phyloP scores from a whole-genome alignment of 257 asterid species.

The Lantana camara region DNA sequence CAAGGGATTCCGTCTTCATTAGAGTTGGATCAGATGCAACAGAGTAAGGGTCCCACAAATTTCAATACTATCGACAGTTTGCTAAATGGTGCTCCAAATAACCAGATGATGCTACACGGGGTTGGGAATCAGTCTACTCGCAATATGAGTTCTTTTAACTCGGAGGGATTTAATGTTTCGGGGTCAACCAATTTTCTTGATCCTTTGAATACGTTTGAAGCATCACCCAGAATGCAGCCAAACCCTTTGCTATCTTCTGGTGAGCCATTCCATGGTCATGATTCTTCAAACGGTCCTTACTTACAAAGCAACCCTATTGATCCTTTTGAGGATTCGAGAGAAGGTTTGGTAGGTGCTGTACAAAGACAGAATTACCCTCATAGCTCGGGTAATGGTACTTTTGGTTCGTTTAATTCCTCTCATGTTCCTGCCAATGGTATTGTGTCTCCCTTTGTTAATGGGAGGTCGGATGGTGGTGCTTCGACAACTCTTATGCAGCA shows the following conservation, averaged over 20 bases:
- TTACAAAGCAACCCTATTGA: conserved; percentile 42
- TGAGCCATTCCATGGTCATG: conserved; percentile 51
- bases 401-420: conserved; percentile 39
- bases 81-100: conserved; percentile 40
- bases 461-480: conserved; percentile 46
- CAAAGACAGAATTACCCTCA: conserved; percentile 40
- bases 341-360: conserved; percentile 31
- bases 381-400: conserved; percentile 29
- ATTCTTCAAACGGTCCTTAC: conserved; percentile 40
- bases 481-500: conserved; percentile 46
- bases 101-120: conserved; percentile 43
- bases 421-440: conserved; percentile 42
- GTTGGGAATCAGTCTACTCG: conserved; percentile 46
- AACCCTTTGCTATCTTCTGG: conserved; percentile 45
- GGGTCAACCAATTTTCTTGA: conserved; percentile 54
- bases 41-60: conserved; percentile 32
- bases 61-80: conserved; percentile 46
- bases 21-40: conserved; percentile 65
- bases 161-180: conserved; percentile 46
- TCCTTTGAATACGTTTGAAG: conserved; percentile 44
- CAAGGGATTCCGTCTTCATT: conserved; percentile 60
- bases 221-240: conserved; percentile 42
- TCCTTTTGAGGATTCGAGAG: conserved; percentile 52
- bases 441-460: conserved; percentile 36
- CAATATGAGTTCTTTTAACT: conserved; percentile 44